These are phyloP conservation scores for Talaromyces sp. DNA, from an alignment of 2,329 filamentous ascomycete genomes.

Conservation along the genomic window DNA sequence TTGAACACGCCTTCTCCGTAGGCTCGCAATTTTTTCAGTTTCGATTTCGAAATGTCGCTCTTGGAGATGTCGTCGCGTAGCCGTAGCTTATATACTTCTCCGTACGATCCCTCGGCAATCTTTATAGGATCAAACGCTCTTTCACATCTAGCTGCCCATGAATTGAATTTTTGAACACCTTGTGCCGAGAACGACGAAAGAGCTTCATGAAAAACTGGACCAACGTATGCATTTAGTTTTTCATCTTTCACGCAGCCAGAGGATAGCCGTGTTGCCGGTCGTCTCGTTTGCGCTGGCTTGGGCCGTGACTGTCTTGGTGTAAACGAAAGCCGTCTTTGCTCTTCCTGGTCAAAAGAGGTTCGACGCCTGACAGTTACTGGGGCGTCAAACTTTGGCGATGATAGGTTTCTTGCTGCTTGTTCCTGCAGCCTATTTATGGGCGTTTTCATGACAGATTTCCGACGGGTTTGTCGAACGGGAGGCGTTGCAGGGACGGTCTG, in stretches of 20 bases:
- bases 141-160: constrained; percentile 35
- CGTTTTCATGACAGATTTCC: background rate
- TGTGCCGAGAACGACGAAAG: constrained; percentile 30
- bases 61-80: constrained; percentile 33
- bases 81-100: constrained; percentile 59
- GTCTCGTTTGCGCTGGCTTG: constrained; percentile 12
- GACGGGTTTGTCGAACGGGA: background rate
- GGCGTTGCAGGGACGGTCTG: background rate
- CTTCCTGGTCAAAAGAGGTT: background rate
- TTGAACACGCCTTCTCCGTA: constrained; percentile 45
- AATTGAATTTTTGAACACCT: constrained; percentile 34
- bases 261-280: constrained; percentile 20
- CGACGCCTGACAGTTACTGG: background rate
- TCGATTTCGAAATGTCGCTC: constrained; percentile 32
- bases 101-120: constrained; percentile 63
- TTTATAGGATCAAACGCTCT: constrained; percentile 49
- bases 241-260: constrained; percentile 31
- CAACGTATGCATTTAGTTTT: constrained; percentile 31
- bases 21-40: constrained; percentile 32
- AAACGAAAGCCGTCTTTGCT: constrained; percentile 10
- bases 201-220: constrained; percentile 33
- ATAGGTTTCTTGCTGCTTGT: background rate
- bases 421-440: background rate
- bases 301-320: constrained; percentile 12
- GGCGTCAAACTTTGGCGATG: background rate